These are phyloP conservation scores for Phytophthora kernoviae DNA, from an alignment of 352 stramenopile genomes.

Conservation along the genomic window DNA sequence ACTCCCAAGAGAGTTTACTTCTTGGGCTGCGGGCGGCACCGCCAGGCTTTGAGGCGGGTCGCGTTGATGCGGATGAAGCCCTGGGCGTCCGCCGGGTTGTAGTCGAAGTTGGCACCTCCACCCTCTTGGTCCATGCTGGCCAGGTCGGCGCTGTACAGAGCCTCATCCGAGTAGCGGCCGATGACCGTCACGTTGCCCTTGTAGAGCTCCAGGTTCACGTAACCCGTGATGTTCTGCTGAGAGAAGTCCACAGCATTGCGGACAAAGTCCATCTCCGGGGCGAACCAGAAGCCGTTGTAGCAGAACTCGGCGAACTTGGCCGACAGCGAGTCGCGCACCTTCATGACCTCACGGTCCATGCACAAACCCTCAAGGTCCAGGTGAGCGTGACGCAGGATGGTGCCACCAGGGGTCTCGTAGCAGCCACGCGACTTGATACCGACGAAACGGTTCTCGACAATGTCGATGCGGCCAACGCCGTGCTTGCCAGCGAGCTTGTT, in stretches of 20 bases:
- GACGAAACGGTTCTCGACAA: slow-evolving; percentile 99
- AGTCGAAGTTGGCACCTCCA: slow-evolving; percentile 95
- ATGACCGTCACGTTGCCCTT: slow-evolving; percentile 97
- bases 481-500: slow-evolving; percentile 97
- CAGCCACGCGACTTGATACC: slow-evolving; percentile 99
- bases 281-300: slow-evolving; percentile 99
- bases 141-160: slow-evolving; percentile 97
- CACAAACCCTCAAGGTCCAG: slow-evolving; percentile 95
- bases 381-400: slow-evolving; percentile 89
- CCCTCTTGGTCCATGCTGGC: slow-evolving; percentile 99
- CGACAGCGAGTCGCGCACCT: slow-evolving; percentile 91
- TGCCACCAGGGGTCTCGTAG: slow-evolving; percentile 98
- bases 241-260: slow-evolving; percentile 94
- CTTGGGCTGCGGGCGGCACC: slow-evolving; percentile 53
- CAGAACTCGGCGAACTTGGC: slow-evolving; percentile 97
- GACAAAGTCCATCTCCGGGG: slow-evolving; percentile 99
- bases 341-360: slow-evolving; percentile 97
- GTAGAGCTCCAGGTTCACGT: slow-evolving; percentile 96
- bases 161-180: slow-evolving; percentile 91
- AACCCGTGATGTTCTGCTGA: slow-evolving; percentile 95
- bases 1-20: slow-evolving; percentile 42
- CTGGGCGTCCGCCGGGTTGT: slow-evolving; percentile 97
- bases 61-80: slow-evolving; percentile 99
- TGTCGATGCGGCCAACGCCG: slow-evolving; percentile 97
- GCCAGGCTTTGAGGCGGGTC: slow-evolving; percentile 96